Evolutionary conservation across 1,284 basidiomycete genomes (phyloP).

Genomic region (Fomitopsis schrenkii): DNA sequence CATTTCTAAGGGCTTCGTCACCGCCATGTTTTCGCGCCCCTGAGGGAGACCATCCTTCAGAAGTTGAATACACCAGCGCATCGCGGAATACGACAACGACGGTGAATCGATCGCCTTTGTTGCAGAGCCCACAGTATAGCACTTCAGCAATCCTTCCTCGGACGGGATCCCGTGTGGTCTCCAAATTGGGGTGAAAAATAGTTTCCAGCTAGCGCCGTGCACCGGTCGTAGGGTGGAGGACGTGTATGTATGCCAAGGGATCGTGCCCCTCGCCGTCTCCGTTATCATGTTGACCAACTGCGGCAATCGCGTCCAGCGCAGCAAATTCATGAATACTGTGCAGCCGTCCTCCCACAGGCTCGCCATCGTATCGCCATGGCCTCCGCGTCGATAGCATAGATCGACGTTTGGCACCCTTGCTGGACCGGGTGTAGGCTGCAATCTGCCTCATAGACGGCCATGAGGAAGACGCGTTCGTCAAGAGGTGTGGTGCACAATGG

Average conservation of each 20-base stretch:
- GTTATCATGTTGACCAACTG: background rate
- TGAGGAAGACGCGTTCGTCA: background rate
- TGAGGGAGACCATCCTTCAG: no score
- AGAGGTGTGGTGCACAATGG: background rate
- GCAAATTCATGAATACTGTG: background rate
- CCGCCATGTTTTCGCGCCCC: background rate
- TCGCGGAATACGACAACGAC: background rate
- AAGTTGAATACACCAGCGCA: background rate
- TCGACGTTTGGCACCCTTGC: background rate
- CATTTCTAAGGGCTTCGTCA: background rate
- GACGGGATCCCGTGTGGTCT: no score
- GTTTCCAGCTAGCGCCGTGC: background rate
- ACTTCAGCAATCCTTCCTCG: background rate
- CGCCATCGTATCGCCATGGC: background rate
- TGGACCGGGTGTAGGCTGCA: background rate
- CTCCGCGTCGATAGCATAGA: background rate
- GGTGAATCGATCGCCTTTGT: background rate
- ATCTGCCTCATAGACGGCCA: background rate
- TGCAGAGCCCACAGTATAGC: background rate
- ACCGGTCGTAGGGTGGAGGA: background rate
- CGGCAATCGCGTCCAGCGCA: background rate
- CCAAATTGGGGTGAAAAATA: background rate
- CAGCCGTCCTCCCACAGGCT: background rate
- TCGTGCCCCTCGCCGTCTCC: background rate
- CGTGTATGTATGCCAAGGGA: background rate